Evolutionary conservation across 352 stramenopile genomes (phyloP).

Genomic region (Pythium phragmiticola): DNA sequence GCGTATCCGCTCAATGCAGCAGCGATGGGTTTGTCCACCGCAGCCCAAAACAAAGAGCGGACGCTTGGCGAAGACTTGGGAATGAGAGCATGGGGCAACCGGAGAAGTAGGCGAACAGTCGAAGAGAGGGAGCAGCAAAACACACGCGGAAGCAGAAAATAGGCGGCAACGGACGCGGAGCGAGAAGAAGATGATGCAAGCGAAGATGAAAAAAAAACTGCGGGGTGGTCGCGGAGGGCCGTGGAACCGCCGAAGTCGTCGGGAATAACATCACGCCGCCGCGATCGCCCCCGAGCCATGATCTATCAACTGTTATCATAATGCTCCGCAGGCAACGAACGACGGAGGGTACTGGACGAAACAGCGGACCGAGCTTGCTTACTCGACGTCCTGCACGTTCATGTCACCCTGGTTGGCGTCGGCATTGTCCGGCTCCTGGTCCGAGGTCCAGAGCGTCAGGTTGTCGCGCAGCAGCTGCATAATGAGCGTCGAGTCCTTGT

Average conservation of each 20-base stretch:
- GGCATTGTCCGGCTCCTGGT: constrained; percentile 91
- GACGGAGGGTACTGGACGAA: constrained; percentile 7
- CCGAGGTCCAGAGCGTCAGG: constrained; percentile 98
- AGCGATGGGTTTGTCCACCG: constrained; percentile 1
- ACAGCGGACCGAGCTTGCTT: constrained; percentile 21
- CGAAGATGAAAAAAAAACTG: constrained; percentile 24
- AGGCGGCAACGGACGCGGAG: not conserved
- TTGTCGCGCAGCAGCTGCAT: constrained; percentile 99
- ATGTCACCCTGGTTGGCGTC: constrained; percentile 90
- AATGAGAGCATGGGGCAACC: not conserved
- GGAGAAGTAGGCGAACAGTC: not conserved
- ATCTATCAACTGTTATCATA: constrained; percentile 38
- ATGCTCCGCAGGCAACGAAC: constrained; percentile 9
- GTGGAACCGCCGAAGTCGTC: constrained; percentile 10
- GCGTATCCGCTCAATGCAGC: constrained; percentile 1
- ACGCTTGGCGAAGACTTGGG: not conserved
- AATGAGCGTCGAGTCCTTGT: constrained; percentile 99
- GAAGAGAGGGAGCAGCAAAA: not conserved
- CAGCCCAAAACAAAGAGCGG: constrained; percentile 2
- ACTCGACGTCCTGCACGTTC: constrained; percentile 84
- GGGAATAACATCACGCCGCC: constrained; percentile 8
- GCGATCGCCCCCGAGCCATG: constrained; percentile 25
- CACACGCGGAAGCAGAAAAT: not conserved
- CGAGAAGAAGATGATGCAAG: constrained; percentile 16
- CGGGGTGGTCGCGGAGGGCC: constrained; percentile 2